Percentiles rank a stretch among this genome's conserved stretches.
These are phyloP conservation scores for Silene uniflora DNA, from an alignment of 148 eudicot genomes.

Conservation along the genomic window DNA sequence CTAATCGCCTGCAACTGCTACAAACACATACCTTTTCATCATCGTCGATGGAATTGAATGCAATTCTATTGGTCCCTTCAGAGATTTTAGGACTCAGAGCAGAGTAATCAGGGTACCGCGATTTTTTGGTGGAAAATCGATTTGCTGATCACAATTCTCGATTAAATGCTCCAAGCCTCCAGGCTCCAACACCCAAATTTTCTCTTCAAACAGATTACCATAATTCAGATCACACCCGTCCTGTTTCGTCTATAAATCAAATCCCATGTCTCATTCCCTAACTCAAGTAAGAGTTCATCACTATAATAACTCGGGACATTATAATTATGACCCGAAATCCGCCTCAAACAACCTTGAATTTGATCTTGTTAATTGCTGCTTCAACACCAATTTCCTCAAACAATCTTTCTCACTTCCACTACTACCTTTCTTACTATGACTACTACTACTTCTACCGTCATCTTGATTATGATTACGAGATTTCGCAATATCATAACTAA, in stretches of 20 bases:
- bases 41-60: neutral
- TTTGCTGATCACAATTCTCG: too few species aligned
- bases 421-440: conserved; percentile 2
- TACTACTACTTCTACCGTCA: neutral
- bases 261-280: neutral
- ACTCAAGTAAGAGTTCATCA: neutral
- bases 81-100: neutral
- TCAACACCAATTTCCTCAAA: conserved; percentile 21
- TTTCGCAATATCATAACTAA: too few species aligned
- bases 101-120: too few species aligned
- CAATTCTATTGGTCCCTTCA: too few species aligned
- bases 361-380: conserved; percentile 14
- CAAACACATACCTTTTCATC: conserved; percentile 21
- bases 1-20: neutral
- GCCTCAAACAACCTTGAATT: conserved; percentile 11
- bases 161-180: too few species aligned
- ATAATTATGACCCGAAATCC: neutral
- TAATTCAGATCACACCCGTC: too few species aligned
- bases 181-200: too few species aligned
- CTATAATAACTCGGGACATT: neutral
- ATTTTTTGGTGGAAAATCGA: too few species aligned
- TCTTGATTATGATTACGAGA: neutral
- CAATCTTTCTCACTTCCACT: conserved; percentile 16
- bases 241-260: neutral
- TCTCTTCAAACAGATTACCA: too few species aligned